A percentile compares a stretch with the other conserved stretches of the same genome.
phyloP scores from a whole-genome alignment of 2,329 filamentous ascomycete species.

The Aspergillus arachidicola region DNA sequence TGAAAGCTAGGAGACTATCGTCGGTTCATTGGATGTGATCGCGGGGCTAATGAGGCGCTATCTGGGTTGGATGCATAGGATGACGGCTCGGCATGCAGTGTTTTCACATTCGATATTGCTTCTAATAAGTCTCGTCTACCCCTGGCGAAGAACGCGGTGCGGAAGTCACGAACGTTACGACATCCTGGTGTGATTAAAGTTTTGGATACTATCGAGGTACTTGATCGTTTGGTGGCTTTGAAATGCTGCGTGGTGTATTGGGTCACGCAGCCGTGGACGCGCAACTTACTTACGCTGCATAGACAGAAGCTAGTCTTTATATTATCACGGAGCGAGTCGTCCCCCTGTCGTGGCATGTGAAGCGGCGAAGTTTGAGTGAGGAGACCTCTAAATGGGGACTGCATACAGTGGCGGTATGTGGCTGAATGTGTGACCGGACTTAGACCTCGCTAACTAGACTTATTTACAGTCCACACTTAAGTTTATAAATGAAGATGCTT shows the following conservation, averaged over 20 bases:
- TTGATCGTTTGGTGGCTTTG: slow-evolving; percentile 14
- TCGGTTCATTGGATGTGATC: neutral
- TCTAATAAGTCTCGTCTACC: slow-evolving; percentile 79
- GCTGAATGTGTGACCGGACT: neutral
- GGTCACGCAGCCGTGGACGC: neutral
- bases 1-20: slow-evolving; percentile 21
- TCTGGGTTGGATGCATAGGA: slow-evolving; percentile 59
- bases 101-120: slow-evolving; percentile 91
- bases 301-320: slow-evolving; percentile 95
- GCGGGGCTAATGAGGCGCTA: slow-evolving; percentile 17
- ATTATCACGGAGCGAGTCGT: slow-evolving; percentile 90
- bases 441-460: neutral
- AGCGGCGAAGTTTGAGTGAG: slow-evolving; percentile 80
- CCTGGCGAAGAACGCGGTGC: slow-evolving; percentile 88
- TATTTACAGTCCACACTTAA: slow-evolving; percentile 75
- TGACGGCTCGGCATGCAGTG: slow-evolving; percentile 90
- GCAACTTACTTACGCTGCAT: slow-evolving; percentile 13
- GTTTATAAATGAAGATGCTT: slow-evolving; percentile 92
- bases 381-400: slow-evolving; percentile 98
- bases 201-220: slow-evolving; percentile 88
- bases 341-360: slow-evolving; percentile 87
- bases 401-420: slow-evolving; percentile 74
- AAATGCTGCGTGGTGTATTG: neutral
- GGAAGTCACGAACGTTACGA: slow-evolving; percentile 88
- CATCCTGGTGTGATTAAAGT: slow-evolving; percentile 96